Percentiles rank a stretch among this genome's conserved stretches.
These are phyloP conservation scores for Aspergillus mulundensis DNA, from an alignment of 495 filamentous ascomycete genomes.

Conservation along the genomic window DNA sequence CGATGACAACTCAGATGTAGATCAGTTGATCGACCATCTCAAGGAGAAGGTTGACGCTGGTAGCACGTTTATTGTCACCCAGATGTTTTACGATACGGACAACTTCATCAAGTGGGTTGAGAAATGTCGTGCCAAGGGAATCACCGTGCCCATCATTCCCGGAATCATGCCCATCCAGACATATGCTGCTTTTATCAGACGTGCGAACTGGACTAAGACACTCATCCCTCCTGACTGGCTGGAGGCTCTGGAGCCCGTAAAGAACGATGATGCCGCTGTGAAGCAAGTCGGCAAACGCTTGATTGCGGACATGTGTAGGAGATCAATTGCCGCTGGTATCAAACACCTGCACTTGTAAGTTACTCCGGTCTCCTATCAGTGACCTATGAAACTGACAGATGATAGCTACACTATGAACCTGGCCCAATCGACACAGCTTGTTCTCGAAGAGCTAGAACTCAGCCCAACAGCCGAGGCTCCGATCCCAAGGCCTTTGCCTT, in stretches of 20 bases:
- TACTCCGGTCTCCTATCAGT: not conserved
- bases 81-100: slow-evolving; percentile 99
- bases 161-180: slow-evolving; percentile 99
- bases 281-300: slow-evolving; percentile 84
- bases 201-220: slow-evolving; percentile 84
- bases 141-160: slow-evolving; percentile 86
- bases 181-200: slow-evolving; percentile 83
- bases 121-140: slow-evolving; percentile 78
- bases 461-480: slow-evolving; percentile 71
- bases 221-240: slow-evolving; percentile 78
- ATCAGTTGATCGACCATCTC: slow-evolving; percentile 81
- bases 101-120: slow-evolving; percentile 88
- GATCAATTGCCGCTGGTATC: slow-evolving; percentile 75
- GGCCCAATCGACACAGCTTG: slow-evolving; percentile 87
- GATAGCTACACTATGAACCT: slow-evolving; percentile 96
- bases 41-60: slow-evolving; percentile 98
- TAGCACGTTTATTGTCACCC: slow-evolving; percentile 88
- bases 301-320: slow-evolving; percentile 88
- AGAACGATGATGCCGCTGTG: slow-evolving; percentile 93
- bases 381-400: slow-evolving; percentile 5
- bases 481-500: slow-evolving; percentile 80
- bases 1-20: slow-evolving; percentile 84
- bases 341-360: slow-evolving; percentile 84
- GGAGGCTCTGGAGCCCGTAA: slow-evolving; percentile 79
- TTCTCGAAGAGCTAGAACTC: slow-evolving; percentile 83